A percentile compares a stretch with the other conserved stretches of the same genome.
Conservation (phyloP, 805 yeast species). For the Candida sakaeoensis region DNA sequence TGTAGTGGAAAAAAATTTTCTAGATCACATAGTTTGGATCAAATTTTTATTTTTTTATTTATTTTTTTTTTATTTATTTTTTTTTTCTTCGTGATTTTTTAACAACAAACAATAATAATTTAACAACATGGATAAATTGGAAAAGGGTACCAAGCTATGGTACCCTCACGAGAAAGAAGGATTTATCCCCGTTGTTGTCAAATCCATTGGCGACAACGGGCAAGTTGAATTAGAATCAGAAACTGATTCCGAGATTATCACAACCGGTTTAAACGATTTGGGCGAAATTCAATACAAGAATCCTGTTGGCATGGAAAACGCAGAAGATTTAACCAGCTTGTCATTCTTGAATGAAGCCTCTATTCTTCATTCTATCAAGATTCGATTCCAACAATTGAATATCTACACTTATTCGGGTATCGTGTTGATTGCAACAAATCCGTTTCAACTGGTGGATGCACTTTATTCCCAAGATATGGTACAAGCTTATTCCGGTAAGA, state of each 20-base stretch:
- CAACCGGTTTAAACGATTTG: slow-evolving; percentile 46
- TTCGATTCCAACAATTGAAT: slow-evolving; percentile 83
- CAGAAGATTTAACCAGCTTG: slow-evolving; percentile 88
- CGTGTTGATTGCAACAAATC: slow-evolving; percentile 93
- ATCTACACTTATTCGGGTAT: slow-evolving; percentile 97
- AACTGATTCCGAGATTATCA: slow-evolving; percentile 39
- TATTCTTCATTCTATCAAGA: slow-evolving; percentile 86
- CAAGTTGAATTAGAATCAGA: slow-evolving; percentile 54
- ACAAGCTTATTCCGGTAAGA: slow-evolving; percentile 89
- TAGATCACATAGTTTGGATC: neutral
- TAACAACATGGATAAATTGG: slow-evolving; percentile 7
- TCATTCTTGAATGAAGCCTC: slow-evolving; percentile 96
- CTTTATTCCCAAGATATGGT: slow-evolving; percentile 88
- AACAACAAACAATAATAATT: slow-evolving; percentile 3
- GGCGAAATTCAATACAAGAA: slow-evolving; percentile 69
- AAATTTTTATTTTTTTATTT: slow-evolving; percentile 3
- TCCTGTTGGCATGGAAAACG: slow-evolving; percentile 88
- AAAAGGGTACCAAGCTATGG: slow-evolving; percentile 68
- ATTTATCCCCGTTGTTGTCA: slow-evolving; percentile 70
- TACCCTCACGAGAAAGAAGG: slow-evolving; percentile 69
- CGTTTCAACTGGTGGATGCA: slow-evolving; percentile 89
- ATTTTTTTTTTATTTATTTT: neutral
- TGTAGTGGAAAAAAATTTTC: neutral
- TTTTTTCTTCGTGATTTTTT: slow-evolving; percentile 6
- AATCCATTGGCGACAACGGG: slow-evolving; percentile 41